Evolutionary conservation across 768 basidiomycete species (phyloP).

Genomic region (Peribolospora baueri): DNA sequence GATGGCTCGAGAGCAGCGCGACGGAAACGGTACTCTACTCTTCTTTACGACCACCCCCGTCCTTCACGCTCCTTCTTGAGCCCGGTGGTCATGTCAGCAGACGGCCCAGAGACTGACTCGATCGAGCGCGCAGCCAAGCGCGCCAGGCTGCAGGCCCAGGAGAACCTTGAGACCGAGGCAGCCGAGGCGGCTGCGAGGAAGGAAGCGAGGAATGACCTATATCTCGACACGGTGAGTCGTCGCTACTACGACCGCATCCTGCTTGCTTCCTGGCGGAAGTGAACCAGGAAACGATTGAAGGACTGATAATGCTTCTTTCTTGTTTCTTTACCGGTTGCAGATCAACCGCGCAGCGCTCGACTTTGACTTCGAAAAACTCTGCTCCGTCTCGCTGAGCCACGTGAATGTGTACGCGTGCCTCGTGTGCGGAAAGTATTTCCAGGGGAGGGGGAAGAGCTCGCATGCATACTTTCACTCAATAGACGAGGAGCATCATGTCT

Average conservation of each 20-base stretch:
- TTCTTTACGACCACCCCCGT: too few relatives aligned
- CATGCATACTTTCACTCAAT: constrained; percentile 94
- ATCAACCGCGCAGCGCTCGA: constrained; percentile 75
- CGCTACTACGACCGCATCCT: neutral
- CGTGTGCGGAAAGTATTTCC: constrained; percentile 95
- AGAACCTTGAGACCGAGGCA: neutral
- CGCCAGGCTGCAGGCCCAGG: too few relatives aligned
- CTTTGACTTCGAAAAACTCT: constrained; percentile 98
- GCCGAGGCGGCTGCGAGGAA: neutral
- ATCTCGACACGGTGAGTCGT: constrained; percentile 14
- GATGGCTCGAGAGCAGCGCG: too few relatives aligned
- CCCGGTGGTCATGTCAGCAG: too few relatives aligned
- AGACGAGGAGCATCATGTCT: constrained; percentile 94
- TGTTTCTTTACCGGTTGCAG: constrained; percentile 22
- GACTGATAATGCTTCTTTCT: too few relatives aligned
- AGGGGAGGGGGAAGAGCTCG: constrained; percentile 76
- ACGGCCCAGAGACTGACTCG: too few relatives aligned
- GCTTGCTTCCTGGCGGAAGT: too few relatives aligned
- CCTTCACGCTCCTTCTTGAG: too few relatives aligned
- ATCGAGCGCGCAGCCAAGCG: too few relatives aligned
- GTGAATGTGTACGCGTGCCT: constrained; percentile 96
- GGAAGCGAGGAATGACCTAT: constrained; percentile 10
- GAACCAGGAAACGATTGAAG: too few relatives aligned
- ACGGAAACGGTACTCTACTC: too few relatives aligned
- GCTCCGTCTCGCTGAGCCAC: constrained; percentile 84